Evolutionary conservation across 805 yeast genomes (phyloP), one percentile per base, ranked within the genome.

Genomic region (Kurtzmaniella cleridarum): DNA sequence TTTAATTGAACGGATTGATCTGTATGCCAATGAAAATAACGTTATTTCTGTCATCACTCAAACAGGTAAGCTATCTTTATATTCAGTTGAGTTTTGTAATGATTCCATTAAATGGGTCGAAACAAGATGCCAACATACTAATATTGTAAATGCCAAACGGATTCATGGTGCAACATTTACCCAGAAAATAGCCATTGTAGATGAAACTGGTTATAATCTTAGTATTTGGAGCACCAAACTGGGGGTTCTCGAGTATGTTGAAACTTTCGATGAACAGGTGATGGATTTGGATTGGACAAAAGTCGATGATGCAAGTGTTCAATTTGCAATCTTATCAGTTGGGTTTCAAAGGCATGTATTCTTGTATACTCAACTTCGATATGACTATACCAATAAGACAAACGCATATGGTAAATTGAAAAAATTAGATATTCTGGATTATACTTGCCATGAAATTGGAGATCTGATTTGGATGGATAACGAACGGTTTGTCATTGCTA

Each of bases 231-330:
- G 89, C 57, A 65, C 81, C 28, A 71, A 71, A 33, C 68, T 81
- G 24, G 76, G 81, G 3, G 78, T 84, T 1, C 59, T 86, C 38
- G 95, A 85, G 53, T 84, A 76, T 48, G 68, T 66, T 32, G 79
- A 77, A 46, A 40, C 45, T 2, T 74, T 67, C 43, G 46, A 45
- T 3, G 67, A 72, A 1, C 32, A 42, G 12, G 78, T 89, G 6
- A 59, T 69, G 17, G 96, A 89, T 55, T 66, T 90, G 20, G 97
- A 90, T 60, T 90, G 97, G 97, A 84, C 95, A 0, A 75, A 82
- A 38, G 79, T 64, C 5, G 59, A 59, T 30, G 50, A 55, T 41
- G 27, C 13, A 34, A 35, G 82, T 1, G 69, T 67, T 10, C 71
- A 65, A 41, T 75, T 78, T 27, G 83, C 89, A 31, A 76, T 90